phyloP scores from a whole-genome alignment of 257 asterid genomes.

The Solanum lignicaule region DNA sequence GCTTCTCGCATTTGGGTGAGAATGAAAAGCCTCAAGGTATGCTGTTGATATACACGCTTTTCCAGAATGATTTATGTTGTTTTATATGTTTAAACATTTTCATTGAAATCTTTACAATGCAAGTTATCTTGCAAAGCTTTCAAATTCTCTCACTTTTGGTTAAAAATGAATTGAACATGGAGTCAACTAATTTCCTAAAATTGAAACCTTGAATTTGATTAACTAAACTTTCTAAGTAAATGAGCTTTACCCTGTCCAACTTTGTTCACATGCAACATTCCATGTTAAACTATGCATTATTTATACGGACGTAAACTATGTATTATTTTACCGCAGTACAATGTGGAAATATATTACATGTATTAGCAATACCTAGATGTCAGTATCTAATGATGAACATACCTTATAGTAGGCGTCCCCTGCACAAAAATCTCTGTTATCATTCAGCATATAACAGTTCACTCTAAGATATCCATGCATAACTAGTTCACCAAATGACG shows the following conservation, averaged over 20 bases:
- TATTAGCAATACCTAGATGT: not conserved
- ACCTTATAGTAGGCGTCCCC: not conserved
- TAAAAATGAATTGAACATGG: not conserved
- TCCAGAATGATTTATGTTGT: not conserved
- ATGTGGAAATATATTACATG: not conserved
- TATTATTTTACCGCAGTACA: not conserved
- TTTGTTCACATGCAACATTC: not conserved
- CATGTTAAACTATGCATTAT: not conserved
- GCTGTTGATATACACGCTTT: slow-evolving; percentile 4
- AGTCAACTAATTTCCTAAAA: not conserved
- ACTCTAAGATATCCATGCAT: not conserved
- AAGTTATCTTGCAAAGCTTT: not conserved
- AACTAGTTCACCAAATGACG: not conserved
- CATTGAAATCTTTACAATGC: not conserved
- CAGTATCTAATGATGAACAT: not conserved
- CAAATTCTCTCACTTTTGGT: not conserved
- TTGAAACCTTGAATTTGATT: not conserved
- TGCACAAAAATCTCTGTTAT: not conserved
- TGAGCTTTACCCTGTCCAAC: not conserved
- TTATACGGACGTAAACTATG: not conserved
- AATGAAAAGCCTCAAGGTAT: slow-evolving; percentile 38
- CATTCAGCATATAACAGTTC: not conserved
- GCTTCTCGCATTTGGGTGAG: slow-evolving; percentile 59
- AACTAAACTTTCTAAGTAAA: not conserved
- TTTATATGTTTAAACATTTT: not conserved